Conservation (phyloP, 2,329 filamentous ascomycete genomes). For the Fusarium torreyae region DNA sequence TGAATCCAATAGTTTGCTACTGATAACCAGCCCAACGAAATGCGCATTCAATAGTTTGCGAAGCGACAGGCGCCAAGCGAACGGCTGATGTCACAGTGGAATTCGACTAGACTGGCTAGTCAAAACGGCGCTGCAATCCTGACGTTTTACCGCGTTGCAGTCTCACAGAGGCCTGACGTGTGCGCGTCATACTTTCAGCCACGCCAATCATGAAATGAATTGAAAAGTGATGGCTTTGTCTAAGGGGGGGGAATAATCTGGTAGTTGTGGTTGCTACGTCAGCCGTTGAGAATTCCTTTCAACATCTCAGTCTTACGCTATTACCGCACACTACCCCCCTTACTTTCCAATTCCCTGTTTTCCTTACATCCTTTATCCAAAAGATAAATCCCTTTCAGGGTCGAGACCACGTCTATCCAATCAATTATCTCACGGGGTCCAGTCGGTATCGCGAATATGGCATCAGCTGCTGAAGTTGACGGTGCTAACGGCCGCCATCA, state of each 20-base stretch:
- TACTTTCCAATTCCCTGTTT: slow-evolving; percentile 20
- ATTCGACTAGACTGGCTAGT: slow-evolving; percentile 3
- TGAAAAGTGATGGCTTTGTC: background rate
- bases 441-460: slow-evolving; percentile 19
- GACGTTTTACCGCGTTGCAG: background rate
- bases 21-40: background rate
- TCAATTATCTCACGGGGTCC: background rate
- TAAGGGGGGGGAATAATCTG: slow-evolving; percentile 2
- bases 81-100: slow-evolving; percentile 16
- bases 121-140: background rate
- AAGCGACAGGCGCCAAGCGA: slow-evolving; percentile 15
- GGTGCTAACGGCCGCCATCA: background rate
- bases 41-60: slow-evolving; percentile 5
- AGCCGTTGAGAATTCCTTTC: slow-evolving; percentile 16
- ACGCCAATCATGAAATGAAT: slow-evolving; percentile 6
- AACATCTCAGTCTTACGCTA: background rate
- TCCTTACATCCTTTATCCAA: background rate
- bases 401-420: background rate
- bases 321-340: slow-evolving; percentile 2
- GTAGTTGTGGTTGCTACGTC: background rate
- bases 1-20: slow-evolving; percentile 7
- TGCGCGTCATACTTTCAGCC: slow-evolving; percentile 33
- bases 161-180: slow-evolving; percentile 14
- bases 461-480: slow-evolving; percentile 4
- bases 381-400: slow-evolving; percentile 2